Base-by-base conservation (phyloP, 2,329 filamentous ascomycete species). In the Pezicula neosporulosa region DNA sequence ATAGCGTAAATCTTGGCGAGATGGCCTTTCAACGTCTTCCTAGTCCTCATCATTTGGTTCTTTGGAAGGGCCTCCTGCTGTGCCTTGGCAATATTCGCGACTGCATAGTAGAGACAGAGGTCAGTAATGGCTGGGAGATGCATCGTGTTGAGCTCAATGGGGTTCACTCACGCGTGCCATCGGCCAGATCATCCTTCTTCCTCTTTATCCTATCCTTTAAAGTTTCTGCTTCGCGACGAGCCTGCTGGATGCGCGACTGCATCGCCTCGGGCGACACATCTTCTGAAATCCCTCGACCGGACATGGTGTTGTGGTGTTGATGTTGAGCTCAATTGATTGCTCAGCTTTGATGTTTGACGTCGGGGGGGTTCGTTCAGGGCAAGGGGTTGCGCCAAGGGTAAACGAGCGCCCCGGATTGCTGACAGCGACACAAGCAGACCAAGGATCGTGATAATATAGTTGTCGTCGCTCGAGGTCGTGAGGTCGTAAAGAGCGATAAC, bases 1-100 rank as follows among this genome's bases (percentile, higher is more conserved):
- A 99, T 99, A 65, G 94, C 94, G 73, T 99, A 99, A 66, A 99
- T 99, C 78, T 99, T 99, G 65, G 94, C 94, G 61, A 99, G 77
- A 80, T 99, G 94, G 60, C 94, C 94, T 78, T 97, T 97, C 61
- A 99, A 81, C 47, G 92, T 97, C 66, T 91, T 89, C 78, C 96
- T 94, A 59, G 93, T 89, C 81, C 94, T 96, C 94, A 99, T 97
- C 69, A 93, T 82, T 69, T 85, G 81, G 72, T 95, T 94, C 73
- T 89, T 88, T 59, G 93, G 91, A 64, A 99, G 85, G 61, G 89
- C 80, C 71, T 97, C 94, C 72, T 96, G 93, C 60, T 93, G 87
- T 75, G 93, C 89, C 70, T 91, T 86, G 66, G 94, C 89, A 64
- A 97, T 90, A 74, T 90, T 87, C 73, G 92, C 90, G 61, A 97